Base-by-base conservation (phyloP, 768 basidiomycete genomes). In the Daedalea quercina region DNA sequence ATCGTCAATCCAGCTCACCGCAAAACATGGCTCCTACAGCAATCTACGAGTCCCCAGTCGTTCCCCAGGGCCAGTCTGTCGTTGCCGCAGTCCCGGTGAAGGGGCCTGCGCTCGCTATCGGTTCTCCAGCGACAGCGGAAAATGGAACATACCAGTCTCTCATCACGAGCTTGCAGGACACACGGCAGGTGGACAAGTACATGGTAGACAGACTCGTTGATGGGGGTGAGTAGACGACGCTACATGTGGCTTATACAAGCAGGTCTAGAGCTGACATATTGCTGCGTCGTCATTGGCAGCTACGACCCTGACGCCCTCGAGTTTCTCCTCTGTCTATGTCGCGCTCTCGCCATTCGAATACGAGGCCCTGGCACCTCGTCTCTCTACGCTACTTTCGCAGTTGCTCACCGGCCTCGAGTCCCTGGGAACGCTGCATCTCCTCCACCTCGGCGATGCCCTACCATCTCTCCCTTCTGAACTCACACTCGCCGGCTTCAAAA, bases 161-260 rank as follows among this genome's bases (percentile, higher is more conserved):
- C 55, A 75, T 90, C 48, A 75, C 80, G 7, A 72, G 75, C 57
- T 70, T 91, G 53, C 79, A 81, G 66, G 67, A 67, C 53, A 74
- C 73, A 17, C 68, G 76, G 56, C 62, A 70, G 31, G 82, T 90
- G 26, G 90, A 94, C 60, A 84, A 78, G 62, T 84, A 91, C 64
- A 81, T 94, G 73, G 70, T 93, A 25, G 91, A 94, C 66, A 76
- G 92, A 55, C 70, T 94, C 55, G 71, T 91, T 15, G 90, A 90
- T 67, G 78, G 80, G 72, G 91, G 91, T 92, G 62, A 49, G 75
- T 68, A 15, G 55, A 45, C 25, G 48, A 43, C 50, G 54, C 41
- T 17, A 19, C 13, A 40, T 31, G 48, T 51, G 26, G 43, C 22
- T 22, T 28, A n/a, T 17, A 43, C n/a, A n/a, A n/a, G 6, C 28